Evolutionary conservation across 495 filamentous ascomycete genomes (phyloP), one percentile per base, ranked within the genome.

Genomic region (Penicillium robsamsonii): DNA sequence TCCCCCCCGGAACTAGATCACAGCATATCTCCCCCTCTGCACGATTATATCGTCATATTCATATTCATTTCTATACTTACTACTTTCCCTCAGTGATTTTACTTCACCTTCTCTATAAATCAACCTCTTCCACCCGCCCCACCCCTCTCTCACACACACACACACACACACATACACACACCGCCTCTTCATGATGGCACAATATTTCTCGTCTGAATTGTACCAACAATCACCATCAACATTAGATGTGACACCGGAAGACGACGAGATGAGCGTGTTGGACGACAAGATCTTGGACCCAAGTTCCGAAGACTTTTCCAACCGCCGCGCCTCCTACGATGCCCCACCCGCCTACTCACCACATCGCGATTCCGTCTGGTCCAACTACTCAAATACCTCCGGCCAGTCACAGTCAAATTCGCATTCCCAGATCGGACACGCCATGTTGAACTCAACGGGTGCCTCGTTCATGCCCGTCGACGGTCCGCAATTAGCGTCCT

Each of bases 261-360:
- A 92, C 56, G 89, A 93, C 73, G 88, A 91, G 66, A 81, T 83
- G 71, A 87, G 82, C 69, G 87, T 92, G 70, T 76, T 95, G 60
- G 90, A 95, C 74, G 88, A 93, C 43, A 87, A 88, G 75, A 92
- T 92, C 67, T 81, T 93, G 58, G 90, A 92, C 70, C 60, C 81
- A 79, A 66, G 83, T 15, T 83, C 85, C 33, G 75, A 90, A 61
- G 86, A 89, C 60, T 83, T 90, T 73, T 85, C 87, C 66, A 73
- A 72, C 75, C 82, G 87, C 67, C 81, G 86, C 68, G 80, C 87
- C 56, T 88, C 88, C 49, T 90, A 91, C 72, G 85, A 86, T 58
- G 70, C 77, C 35, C 75, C 85, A 46, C 77, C 86, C 50, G 78
- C 88, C 67, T 89, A 88, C 71, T 86, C 88, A 51, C 86, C 88